Base-by-base conservation (phyloP, 177 flowering plant species). In the Vitis hybrid region DNA sequence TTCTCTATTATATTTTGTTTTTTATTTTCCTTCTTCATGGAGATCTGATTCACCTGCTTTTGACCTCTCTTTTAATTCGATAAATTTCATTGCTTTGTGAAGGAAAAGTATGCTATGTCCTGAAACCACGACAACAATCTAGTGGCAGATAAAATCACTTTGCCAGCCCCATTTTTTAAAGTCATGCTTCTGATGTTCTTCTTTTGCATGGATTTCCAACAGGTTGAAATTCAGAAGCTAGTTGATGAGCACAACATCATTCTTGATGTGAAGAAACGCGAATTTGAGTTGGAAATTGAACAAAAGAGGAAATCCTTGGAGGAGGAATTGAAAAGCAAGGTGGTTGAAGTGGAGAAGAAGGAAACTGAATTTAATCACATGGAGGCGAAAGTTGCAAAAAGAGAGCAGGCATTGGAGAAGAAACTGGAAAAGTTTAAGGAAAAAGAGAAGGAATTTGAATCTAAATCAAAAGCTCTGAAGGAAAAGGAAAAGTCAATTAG, bases 221-320 rank as follows among this genome's bases (percentile, higher is more conserved):
- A 90, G 95, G 82, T 59, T 76, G 92, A 82, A 73, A 75, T 87
- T 62, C 84, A 87, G 75, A 84, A 87, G 79, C 86, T 87, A 44
- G 49, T 81, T 73, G 89, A 85, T 70, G 92, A 90, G 65, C 92
- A 90, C 71, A 79, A 81, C 59, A 65, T 68, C 31, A 54, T 80
- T 68, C 60, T 90, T 75, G 88, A 85, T 51, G 78, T 72, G 9
- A 88, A 84, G 78, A 78, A 75, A 70, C 64, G 55, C 61, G 86
- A 84, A 62, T 83, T 87, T 85, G 90, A 88, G 73, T 55, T 82
- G 67, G 94, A 90, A 78, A 66, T 82, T 73, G 85, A 82, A 2
- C 78, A 81, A 54, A 90, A 79, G 82, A 84, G 88, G 68, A 82
- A 76, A 76, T 71, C 83, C 7, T 4, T 87, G 33, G 88, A 90